phyloP scores from a whole-genome alignment of 1,284 basidiomycete species.

The Cerrena zonata region DNA sequence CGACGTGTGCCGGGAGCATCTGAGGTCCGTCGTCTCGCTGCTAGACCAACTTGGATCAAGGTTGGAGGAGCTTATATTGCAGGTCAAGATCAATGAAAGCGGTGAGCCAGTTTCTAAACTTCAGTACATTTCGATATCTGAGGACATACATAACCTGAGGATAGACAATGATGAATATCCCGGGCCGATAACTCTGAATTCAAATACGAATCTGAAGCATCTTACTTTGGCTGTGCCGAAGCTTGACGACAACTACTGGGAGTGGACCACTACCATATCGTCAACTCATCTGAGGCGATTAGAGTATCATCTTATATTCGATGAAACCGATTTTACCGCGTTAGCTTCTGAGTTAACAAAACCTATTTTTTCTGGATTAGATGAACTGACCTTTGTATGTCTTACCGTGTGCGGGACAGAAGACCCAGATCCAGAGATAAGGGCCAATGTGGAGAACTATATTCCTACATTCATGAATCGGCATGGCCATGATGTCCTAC shows the following conservation, averaged over 20 bases:
- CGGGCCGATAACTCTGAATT: background rate
- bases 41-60: background rate
- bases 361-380: background rate
- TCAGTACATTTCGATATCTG: background rate
- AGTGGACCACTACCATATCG: background rate
- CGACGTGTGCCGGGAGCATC: background rate
- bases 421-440: background rate
- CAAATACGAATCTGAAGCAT: background rate
- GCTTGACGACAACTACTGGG: background rate
- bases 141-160: background rate
- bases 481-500: background rate
- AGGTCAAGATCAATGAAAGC: background rate
- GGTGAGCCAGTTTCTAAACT: background rate
- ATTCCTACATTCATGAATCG: background rate
- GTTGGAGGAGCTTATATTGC: background rate
- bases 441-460: background rate
- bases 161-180: background rate
- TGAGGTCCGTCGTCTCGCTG: background rate
- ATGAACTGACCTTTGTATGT: background rate
- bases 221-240: background rate
- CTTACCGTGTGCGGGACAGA: background rate
- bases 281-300: background rate
- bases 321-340: background rate
- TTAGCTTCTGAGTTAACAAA: background rate
- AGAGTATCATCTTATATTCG: background rate